Evolutionary conservation across 2,329 filamentous ascomycete species (phyloP).

Genomic region (Aureobasidium melanogenum): DNA sequence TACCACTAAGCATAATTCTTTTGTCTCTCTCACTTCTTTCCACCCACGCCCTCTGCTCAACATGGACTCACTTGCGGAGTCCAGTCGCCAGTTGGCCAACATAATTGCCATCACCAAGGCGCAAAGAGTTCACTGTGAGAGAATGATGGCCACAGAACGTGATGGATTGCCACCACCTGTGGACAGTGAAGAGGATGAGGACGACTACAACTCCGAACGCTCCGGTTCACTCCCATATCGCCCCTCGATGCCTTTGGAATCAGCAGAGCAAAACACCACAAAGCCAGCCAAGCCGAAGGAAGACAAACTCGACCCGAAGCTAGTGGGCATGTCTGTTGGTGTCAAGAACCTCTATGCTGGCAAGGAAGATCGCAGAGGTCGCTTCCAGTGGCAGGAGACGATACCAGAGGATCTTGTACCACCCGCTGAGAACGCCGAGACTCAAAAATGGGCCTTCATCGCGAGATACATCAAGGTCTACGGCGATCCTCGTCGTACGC

Average conservation of each 20-base stretch:
- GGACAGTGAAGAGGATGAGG: background rate
- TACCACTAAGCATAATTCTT: background rate
- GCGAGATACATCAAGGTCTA: conserved; percentile 46
- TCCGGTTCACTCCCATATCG: background rate
- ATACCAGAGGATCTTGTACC: conserved; percentile 47
- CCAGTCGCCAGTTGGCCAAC: background rate
- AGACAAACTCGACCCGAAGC: conserved; percentile 11
- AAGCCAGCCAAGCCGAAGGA: background rate
- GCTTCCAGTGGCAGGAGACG: conserved; percentile 47
- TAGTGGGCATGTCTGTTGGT: conserved; percentile 31
- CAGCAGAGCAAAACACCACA: background rate
- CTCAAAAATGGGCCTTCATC: conserved; percentile 52
- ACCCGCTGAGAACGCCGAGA: conserved; percentile 53
- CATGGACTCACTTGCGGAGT: background rate
- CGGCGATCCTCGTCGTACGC: conserved; percentile 48
- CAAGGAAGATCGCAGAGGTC: conserved; percentile 43
- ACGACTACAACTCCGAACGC: background rate
- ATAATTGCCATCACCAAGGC: background rate
- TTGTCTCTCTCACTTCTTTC: no score
- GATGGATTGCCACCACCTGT: background rate
- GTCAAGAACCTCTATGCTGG: conserved; percentile 42
- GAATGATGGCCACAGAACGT: background rate
- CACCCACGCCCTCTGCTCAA: background rate
- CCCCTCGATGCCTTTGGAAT: background rate
- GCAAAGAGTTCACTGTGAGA: background rate